Evolutionary conservation across 495 filamentous ascomycete species (phyloP).

Genomic region (Delitschia confertaspora): DNA sequence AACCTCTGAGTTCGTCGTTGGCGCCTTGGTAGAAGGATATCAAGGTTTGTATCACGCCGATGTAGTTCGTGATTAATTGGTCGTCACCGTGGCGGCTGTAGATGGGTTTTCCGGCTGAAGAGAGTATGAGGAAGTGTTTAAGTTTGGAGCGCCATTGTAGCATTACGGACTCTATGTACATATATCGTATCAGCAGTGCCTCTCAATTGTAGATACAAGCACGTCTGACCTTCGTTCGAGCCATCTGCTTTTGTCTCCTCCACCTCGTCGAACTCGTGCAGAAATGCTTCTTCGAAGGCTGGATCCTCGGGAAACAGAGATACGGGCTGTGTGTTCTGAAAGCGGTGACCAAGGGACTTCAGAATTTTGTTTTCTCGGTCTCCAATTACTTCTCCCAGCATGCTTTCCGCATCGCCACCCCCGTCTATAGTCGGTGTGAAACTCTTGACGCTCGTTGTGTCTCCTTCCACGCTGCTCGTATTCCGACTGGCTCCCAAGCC

Average conservation of each 20-base stretch:
- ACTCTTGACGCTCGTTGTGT: conserved; percentile 76
- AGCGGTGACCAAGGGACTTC: conserved; percentile 48
- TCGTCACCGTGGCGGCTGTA: conserved; percentile 91
- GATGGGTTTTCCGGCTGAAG: conserved; percentile 95
- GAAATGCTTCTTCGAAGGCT: conserved; percentile 51
- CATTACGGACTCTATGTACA: conserved; percentile 42
- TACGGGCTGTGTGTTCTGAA: conserved; percentile 52
- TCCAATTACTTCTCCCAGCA: conserved; percentile 61
- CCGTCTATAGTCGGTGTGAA: conserved; percentile 64
- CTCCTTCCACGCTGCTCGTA: conserved; percentile 60
- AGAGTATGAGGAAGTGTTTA: conserved; percentile 95
- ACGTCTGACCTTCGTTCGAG: conserved; percentile 54
- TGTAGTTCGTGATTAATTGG: conserved; percentile 77
- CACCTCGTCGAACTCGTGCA: conserved; percentile 69
- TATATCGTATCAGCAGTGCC: conserved; percentile 19
- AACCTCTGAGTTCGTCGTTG: conserved; percentile 65
- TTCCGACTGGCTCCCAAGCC: conserved; percentile 39
- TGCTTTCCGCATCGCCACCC: conserved; percentile 69
- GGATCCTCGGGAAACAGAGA: conserved; percentile 42
- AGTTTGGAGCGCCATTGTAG: conserved; percentile 73
- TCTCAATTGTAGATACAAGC: conserved; percentile 13
- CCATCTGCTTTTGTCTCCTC: conserved; percentile 53
- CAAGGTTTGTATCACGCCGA: conserved; percentile 94
- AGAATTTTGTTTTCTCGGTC: conserved; percentile 50
- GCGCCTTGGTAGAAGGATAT: conserved; percentile 89